Evolutionary conservation across 306 rosid genomes (phyloP), one percentile per base, ranked within the genome.

Genomic region (Amphicarpaea edgeworthii): DNA sequence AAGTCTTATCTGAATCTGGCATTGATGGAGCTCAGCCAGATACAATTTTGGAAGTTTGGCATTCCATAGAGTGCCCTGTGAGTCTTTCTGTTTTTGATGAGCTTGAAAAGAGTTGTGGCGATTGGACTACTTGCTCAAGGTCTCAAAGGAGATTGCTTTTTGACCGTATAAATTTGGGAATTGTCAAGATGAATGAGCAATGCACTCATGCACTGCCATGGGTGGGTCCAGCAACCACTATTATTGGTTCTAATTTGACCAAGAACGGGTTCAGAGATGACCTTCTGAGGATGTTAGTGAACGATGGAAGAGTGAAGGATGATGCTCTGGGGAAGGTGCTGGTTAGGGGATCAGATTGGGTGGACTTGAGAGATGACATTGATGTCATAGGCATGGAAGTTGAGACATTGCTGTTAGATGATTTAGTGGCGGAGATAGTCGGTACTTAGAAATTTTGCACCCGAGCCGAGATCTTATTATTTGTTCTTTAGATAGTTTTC

Each of bases 91-190:
- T 85, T 42, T 92, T 96, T 5, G 89, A 89, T 68, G 89, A 89
- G 54, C 89, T 96, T 12, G 98, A 90, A 80, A 88, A 88, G 78
- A 90, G 84, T 85, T 85, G 86, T 73, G 9, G 47, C 15, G 84
- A 81, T 53, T 41, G 76, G 76, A 77, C 88, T 32, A 40, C 84
- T 60, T 81, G 83, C 63, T 70, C 89, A 61, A 90, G 85, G 90
- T 83, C 86, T 1, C 96, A 89, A 72, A 88, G 98, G 80, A 89
- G 81, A 79, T 65, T 96, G 79, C 92, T 92, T 76, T 96, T 92
- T 3, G 97, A 96, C 79, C 86, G 87, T 8, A 81, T 96, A 78
- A 96, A 90, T 78, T 74, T 75, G 4, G 93, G 86, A 81, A 81
- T 92, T 21, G 8, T 83, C 68, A 85, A 92, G 75, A 83, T 87